Percentiles rank a stretch among this genome's conserved stretches.
phyloP scores from a whole-genome alignment of 352 stramenopile species.

The Elongisporangium prolatum region DNA sequence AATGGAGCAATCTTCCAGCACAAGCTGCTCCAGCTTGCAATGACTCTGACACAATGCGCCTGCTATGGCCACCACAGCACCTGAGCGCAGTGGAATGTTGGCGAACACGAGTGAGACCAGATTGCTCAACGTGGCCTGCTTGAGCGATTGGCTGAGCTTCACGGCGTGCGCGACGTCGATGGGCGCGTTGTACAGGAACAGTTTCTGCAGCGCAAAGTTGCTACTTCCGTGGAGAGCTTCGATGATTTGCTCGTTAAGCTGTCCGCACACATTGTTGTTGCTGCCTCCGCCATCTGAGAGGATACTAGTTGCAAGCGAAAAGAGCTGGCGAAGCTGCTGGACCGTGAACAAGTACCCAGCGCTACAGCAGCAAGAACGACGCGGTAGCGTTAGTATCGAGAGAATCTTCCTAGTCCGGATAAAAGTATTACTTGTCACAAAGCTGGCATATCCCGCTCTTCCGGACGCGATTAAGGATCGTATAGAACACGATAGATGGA shows the following conservation, averaged over 20 bases:
- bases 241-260: constrained; percentile 48
- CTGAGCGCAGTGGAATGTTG: constrained; percentile 35
- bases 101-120: constrained; percentile 51
- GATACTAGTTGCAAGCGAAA: constrained; percentile 50
- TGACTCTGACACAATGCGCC: constrained; percentile 37
- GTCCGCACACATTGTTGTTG: constrained; percentile 5
- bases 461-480: constrained; percentile 62
- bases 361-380: constrained; percentile 11
- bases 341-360: constrained; percentile 32
- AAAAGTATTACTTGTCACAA: constrained; percentile 31
- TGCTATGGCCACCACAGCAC: constrained; percentile 38
- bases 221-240: constrained; percentile 30
- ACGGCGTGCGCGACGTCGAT: constrained; percentile 20
- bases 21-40: constrained; percentile 59
- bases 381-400: constrained; percentile 4
- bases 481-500: constrained; percentile 67
- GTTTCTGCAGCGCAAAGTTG: constrained; percentile 38
- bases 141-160: constrained; percentile 13
- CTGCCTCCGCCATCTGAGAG: constrained; percentile 44
- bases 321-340: constrained; percentile 47
- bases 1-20: constrained; percentile 58
- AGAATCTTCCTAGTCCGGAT: not conserved
- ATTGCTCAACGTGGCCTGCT: not conserved
- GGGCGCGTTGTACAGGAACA: constrained; percentile 67
- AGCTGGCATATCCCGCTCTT: constrained; percentile 62